These are phyloP conservation scores for Cydonia oblonga DNA, from an alignment of 331 rosid genomes.

Conservation along the genomic window DNA sequence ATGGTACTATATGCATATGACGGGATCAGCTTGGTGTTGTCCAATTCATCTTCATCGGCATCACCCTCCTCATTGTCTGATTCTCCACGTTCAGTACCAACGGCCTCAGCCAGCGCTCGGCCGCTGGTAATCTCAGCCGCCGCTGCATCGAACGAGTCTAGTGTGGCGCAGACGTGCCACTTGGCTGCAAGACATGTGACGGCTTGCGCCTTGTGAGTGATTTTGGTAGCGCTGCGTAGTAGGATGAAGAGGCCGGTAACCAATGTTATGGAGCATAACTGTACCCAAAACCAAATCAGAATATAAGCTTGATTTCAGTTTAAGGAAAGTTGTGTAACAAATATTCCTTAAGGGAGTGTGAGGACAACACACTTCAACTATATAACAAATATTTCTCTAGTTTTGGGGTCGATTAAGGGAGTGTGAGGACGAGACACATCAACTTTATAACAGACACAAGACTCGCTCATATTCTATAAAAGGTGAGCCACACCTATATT, in stretches of 20 bases:
- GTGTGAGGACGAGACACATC: too few relatives aligned
- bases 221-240: slow-evolving; percentile 74
- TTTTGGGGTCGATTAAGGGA: too few relatives aligned
- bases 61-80: slow-evolving; percentile 36
- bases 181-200: slow-evolving; percentile 87
- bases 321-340: too few relatives aligned
- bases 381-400: too few relatives aligned
- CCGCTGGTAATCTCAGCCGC: slow-evolving; percentile 11
- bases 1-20: slow-evolving; percentile 71
- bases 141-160: slow-evolving; percentile 63
- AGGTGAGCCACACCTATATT: too few relatives aligned
- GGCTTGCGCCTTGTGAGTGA: slow-evolving; percentile 87
- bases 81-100: slow-evolving; percentile 22
- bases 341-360: too few relatives aligned
- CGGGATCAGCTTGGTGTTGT: slow-evolving; percentile 54
- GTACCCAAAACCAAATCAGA: slow-evolving; percentile 7
- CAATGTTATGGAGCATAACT: slow-evolving; percentile 70
- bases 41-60: slow-evolving; percentile 75
- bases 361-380: too few relatives aligned
- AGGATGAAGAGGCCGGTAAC: slow-evolving; percentile 46
- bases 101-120: slow-evolving; percentile 23
- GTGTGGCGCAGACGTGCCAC: slow-evolving; percentile 92
- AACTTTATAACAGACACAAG: too few relatives aligned
- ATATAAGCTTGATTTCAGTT: too few relatives aligned
- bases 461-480: too few relatives aligned